These are phyloP conservation scores for Candida loeiensis DNA, from an alignment of 805 yeast genomes.

Conservation along the genomic window DNA sequence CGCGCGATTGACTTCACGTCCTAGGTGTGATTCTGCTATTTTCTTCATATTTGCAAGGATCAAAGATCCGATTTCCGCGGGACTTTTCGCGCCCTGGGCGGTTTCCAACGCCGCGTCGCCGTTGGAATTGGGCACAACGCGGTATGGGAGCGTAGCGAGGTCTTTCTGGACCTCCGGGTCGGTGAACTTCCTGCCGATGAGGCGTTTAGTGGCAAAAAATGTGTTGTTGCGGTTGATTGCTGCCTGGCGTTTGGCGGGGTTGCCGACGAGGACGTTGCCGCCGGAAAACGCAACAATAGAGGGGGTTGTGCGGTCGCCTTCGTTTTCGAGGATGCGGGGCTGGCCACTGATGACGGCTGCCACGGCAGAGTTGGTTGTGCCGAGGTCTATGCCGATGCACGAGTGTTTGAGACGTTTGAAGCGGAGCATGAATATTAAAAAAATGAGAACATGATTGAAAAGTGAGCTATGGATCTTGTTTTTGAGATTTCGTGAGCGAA, in stretches of 20 bases:
- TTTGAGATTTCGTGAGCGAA: background rate
- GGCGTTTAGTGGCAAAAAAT: slow-evolving; percentile 75
- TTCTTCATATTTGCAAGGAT: slow-evolving; percentile 62
- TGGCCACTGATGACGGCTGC: slow-evolving; percentile 66
- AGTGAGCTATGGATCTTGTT: background rate
- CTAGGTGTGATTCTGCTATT: slow-evolving; percentile 53
- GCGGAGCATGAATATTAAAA: background rate
- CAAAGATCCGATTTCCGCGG: slow-evolving; percentile 68
- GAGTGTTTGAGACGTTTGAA: slow-evolving; percentile 5
- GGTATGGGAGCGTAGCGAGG: slow-evolving; percentile 57
- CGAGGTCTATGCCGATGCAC: slow-evolving; percentile 81
- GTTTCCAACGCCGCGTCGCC: slow-evolving; percentile 70
- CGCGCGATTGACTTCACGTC: slow-evolving; percentile 53
- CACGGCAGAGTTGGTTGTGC: slow-evolving; percentile 85
- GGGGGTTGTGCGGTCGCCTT: slow-evolving; percentile 78
- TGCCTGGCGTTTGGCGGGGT: slow-evolving; percentile 75
- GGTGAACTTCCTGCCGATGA: slow-evolving; percentile 68
- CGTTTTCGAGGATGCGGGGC: slow-evolving; percentile 68
- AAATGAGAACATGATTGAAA: background rate
- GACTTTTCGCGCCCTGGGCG: slow-evolving; percentile 48
- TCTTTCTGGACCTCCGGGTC: slow-evolving; percentile 73
- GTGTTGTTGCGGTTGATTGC: slow-evolving; percentile 73
- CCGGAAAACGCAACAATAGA: slow-evolving; percentile 68
- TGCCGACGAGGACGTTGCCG: slow-evolving; percentile 48
- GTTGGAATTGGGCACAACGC: slow-evolving; percentile 53